A percentile compares a stretch with the other conserved stretches of the same genome.
phyloP scores from a whole-genome alignment of 768 basidiomycete genomes.

The Hericium coralloides region DNA sequence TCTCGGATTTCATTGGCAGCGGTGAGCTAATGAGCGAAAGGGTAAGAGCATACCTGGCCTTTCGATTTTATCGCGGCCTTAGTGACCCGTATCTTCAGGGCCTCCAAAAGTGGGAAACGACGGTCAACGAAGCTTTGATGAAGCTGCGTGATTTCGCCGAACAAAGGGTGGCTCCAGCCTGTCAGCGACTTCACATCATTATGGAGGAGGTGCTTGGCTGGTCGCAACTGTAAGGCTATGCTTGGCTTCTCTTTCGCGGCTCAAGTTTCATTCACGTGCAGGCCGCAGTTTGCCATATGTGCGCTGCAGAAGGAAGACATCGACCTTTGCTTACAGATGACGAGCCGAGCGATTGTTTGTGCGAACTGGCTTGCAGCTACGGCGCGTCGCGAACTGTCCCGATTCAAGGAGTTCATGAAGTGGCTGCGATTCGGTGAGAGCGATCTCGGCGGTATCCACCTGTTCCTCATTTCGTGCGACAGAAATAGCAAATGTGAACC shows the following conservation, averaged over 20 bases:
- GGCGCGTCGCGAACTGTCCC: constrained; percentile 56
- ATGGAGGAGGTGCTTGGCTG: constrained; percentile 75
- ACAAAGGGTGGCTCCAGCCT: constrained; percentile 60
- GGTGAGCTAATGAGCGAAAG: constrained; percentile 77
- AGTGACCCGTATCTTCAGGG: constrained; percentile 35
- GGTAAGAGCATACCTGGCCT: constrained; percentile 29
- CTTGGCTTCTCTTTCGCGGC: constrained; percentile 5
- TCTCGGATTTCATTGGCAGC: constrained; percentile 68
- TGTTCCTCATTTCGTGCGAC: constrained; percentile 5
- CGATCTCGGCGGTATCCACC: not conserved
- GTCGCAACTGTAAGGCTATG: constrained; percentile 52
- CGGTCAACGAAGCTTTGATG: constrained; percentile 57
- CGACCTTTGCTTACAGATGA: constrained; percentile 41
- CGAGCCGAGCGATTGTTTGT: constrained; percentile 50
- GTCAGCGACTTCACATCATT: constrained; percentile 68
- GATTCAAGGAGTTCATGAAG: constrained; percentile 71
- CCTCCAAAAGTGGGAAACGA: constrained; percentile 76
- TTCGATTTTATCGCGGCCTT: not conserved
- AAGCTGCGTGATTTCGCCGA: constrained; percentile 70
- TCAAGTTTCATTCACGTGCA: constrained; percentile 21
- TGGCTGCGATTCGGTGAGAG: constrained; percentile 69
- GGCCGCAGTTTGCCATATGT: constrained; percentile 48
- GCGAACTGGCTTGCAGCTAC: constrained; percentile 60
- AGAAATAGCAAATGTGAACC: constrained; percentile 45
- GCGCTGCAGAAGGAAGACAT: constrained; percentile 43